A percentile compares a stretch with the other conserved stretches of the same genome.
Evolutionary conservation across 2,329 filamentous ascomycete genomes (phyloP).

Genomic region (Cordyceps cicadae): DNA sequence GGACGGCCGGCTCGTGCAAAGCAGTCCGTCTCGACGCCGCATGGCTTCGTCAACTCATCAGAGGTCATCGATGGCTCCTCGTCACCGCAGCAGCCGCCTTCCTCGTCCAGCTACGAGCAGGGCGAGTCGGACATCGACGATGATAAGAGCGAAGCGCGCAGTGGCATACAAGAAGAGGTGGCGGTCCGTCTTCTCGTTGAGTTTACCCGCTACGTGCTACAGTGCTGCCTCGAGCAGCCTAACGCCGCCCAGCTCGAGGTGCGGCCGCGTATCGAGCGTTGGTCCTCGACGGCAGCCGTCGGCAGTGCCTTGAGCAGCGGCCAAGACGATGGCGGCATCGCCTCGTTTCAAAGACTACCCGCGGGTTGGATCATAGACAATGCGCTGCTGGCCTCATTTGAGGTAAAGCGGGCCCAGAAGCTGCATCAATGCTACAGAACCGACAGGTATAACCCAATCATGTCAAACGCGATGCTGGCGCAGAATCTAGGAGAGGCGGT

Average conservation of each 20-base stretch:
- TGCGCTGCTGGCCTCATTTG: background rate
- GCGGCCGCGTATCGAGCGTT: background rate
- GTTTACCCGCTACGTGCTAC: background rate
- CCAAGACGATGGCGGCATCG: background rate
- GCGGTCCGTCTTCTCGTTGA: background rate
- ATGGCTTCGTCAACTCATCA: background rate
- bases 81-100: background rate
- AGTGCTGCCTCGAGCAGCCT: background rate
- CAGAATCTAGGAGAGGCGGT: background rate
- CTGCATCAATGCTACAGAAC: background rate
- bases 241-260: background rate
- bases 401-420: background rate
- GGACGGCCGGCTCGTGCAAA: background rate
- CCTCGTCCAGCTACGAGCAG: background rate
- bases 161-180: conserved; percentile 2
- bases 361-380: background rate
- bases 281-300: background rate
- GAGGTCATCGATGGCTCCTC: background rate
- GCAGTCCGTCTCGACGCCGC: background rate
- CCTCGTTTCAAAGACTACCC: background rate
- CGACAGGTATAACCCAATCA: background rate
- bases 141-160: background rate
- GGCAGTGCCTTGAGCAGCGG: background rate
- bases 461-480: background rate
- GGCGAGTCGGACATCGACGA: background rate